Percentiles rank a stretch among this genome's conserved stretches.
Conservation (phyloP, 176 grass and related monocot genomes). For the Oryza rufipogon region DNA sequence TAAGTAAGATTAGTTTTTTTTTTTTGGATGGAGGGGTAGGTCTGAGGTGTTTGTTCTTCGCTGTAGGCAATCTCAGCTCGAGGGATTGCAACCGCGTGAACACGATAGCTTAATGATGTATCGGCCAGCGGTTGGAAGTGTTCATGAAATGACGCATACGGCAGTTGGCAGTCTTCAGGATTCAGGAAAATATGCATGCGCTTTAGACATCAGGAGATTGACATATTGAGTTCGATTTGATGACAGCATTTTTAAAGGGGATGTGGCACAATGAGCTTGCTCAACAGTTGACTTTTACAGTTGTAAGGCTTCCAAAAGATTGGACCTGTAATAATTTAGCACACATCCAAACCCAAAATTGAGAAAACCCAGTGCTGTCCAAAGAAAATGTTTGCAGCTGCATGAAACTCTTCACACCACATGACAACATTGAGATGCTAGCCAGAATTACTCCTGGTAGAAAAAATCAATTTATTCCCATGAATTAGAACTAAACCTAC, state of each 20-base stretch:
- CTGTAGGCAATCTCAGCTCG: neutral
- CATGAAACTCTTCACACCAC: conserved; percentile 24
- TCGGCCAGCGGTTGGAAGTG: neutral
- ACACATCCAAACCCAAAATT: conserved; percentile 1
- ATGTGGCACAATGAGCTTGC: neutral
- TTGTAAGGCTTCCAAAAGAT: neutral
- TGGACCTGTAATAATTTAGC: neutral
- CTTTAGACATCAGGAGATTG: no score
- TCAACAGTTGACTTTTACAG: neutral
- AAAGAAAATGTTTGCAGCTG: conserved; percentile 14
- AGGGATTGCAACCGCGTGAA: neutral
- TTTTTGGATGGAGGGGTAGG: no score
- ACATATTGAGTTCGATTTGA: no score
- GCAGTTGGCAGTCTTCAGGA: no score
- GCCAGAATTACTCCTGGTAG: conserved; percentile 30
- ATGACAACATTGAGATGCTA: conserved; percentile 31
- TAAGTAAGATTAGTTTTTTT: no score
- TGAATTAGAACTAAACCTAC: conserved; percentile 56
- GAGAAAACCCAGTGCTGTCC: neutral
- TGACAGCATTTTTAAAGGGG: no score
- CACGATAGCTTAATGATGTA: neutral
- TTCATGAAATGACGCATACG: neutral
- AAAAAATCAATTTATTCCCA: conserved; percentile 56
- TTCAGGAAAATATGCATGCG: no score
- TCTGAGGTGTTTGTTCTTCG: neutral